A percentile compares a stretch with the other conserved stretches of the same genome.
Evolutionary conservation across 176 grass and related monocot genomes (phyloP).

Genomic region (Lolium multiflorum): DNA sequence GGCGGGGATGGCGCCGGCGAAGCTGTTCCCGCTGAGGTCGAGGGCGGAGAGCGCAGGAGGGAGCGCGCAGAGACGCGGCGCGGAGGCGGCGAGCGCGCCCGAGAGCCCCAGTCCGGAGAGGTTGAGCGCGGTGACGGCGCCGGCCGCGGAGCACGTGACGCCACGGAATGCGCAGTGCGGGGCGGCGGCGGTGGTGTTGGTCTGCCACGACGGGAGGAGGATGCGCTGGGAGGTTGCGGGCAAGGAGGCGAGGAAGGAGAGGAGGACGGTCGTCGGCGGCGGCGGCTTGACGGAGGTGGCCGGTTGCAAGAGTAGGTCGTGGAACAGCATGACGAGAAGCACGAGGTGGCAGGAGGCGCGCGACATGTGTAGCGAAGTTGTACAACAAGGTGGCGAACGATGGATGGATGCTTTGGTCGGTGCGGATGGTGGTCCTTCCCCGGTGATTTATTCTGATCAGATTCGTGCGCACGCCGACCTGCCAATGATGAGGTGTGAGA

Average conservation of each 20-base stretch:
- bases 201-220: conserved; percentile 51
- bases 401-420: not conserved
- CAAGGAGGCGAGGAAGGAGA: conserved; percentile 55
- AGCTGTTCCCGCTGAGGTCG: conserved; percentile 59
- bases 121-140: conserved; percentile 49
- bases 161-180: conserved; percentile 54
- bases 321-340: not conserved
- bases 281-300: not conserved
- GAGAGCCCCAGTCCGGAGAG: conserved; percentile 50
- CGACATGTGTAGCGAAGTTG: conserved; percentile 27
- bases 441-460: too few relatives aligned
- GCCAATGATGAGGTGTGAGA: not conserved
- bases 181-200: not conserved
- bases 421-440: not conserved
- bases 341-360: not conserved
- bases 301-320: not conserved
- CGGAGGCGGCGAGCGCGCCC: conserved; percentile 37
- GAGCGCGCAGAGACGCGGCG: conserved; percentile 51
- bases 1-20: conserved; percentile 56
- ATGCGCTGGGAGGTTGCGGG: conserved; percentile 36
- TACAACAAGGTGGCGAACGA: not conserved
- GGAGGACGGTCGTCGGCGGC: conserved; percentile 19
- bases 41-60: conserved; percentile 36
- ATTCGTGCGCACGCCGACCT: not conserved
- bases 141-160: conserved; percentile 52